Percentiles rank a stretch among this genome's conserved stretches.
phyloP scores from a whole-genome alignment of 805 yeast genomes.

The fission yeast (Schizosaccharomyces pombe) region DNA sequence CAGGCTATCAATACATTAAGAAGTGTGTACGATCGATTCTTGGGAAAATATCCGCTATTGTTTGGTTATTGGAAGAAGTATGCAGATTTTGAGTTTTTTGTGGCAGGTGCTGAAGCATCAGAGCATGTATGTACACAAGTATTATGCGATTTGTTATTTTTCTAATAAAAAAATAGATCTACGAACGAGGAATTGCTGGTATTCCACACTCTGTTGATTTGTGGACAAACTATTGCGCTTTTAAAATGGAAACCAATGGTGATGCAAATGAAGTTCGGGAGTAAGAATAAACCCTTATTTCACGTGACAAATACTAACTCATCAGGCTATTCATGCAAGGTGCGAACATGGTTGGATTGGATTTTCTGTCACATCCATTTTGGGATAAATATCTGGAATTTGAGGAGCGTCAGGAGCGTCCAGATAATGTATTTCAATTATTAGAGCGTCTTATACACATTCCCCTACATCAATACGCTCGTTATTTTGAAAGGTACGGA shows the following conservation, averaged over 20 bases:
- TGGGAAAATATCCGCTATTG: slow-evolving; percentile 17
- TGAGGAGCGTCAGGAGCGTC: slow-evolving; percentile 24
- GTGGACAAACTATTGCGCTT: slow-evolving; percentile 19
- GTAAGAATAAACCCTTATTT: background rate
- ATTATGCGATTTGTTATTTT: background rate
- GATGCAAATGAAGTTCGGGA: slow-evolving; percentile 9
- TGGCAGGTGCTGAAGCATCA: slow-evolving; percentile 15
- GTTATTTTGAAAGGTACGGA: slow-evolving; percentile 28
- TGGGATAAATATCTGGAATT: slow-evolving; percentile 64
- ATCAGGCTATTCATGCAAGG: slow-evolving; percentile 27
- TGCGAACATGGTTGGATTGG: slow-evolving; percentile 30
- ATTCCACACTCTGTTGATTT: slow-evolving; percentile 16
- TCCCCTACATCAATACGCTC: slow-evolving; percentile 74
- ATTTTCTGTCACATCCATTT: slow-evolving; percentile 52
- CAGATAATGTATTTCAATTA: slow-evolving; percentile 21
- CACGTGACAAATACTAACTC: background rate
- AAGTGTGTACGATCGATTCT: slow-evolving; percentile 13
- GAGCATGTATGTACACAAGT: slow-evolving; percentile 7
- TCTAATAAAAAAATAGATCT: slow-evolving; percentile 10
- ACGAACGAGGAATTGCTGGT: slow-evolving; percentile 15
- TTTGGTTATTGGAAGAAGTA: slow-evolving; percentile 22
- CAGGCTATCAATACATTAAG: slow-evolving; percentile 13
- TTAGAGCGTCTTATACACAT: slow-evolving; percentile 18
- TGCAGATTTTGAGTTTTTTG: slow-evolving; percentile 18
- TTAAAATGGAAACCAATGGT: slow-evolving; percentile 13